Evolutionary conservation across 1,284 basidiomycete species (phyloP), one percentile per base, ranked within the genome.

Genomic region (Ganoderma sp.): DNA sequence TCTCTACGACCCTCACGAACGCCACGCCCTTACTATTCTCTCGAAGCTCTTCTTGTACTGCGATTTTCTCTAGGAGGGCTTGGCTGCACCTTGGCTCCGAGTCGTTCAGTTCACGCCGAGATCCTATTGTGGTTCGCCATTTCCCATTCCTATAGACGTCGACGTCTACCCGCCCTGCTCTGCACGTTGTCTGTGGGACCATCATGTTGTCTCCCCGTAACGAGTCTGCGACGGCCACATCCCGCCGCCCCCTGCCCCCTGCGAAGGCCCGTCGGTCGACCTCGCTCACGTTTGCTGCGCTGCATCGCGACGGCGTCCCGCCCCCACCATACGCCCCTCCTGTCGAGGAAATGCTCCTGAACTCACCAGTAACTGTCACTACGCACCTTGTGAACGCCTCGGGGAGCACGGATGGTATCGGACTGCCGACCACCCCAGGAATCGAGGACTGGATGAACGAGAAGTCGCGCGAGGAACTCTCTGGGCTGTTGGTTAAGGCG

Each of bases 391-490:
- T 76, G 41, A 70, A 70, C 28, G 66, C 74, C 8, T 59, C 68
- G 25, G 64, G 64, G 58, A 71, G n/a, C 25, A 41, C 68, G 37
- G 71, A 73, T 48, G 70, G 61, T n/a, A 67, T 72, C 22, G 69
- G 66, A 15, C 61, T 68, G 10, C 69, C 74, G 25, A 66, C 65
- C 62, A 73, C 69, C 25, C 73, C 71, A 6, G 71, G 72, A 64
- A 78, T 68, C 76, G 74, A 78, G 70, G 85, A 82, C 58, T 87
- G 87, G 82, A 81, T 89, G 77, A 84, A 84, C 70, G 88, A 88
- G 69, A 84, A 82, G 74, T 92, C 90, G n/a, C 83, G 87, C 52
- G 90, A 90, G 70, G 92, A 94, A 73, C 84, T 94, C 57, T 85
- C 88, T 10, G 84, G 84, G 48, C 81, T 93, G 50, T 84, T 94